Evolutionary conservation across 495 filamentous ascomycete species (phyloP).

Genomic region (Hamigera avellanea): DNA sequence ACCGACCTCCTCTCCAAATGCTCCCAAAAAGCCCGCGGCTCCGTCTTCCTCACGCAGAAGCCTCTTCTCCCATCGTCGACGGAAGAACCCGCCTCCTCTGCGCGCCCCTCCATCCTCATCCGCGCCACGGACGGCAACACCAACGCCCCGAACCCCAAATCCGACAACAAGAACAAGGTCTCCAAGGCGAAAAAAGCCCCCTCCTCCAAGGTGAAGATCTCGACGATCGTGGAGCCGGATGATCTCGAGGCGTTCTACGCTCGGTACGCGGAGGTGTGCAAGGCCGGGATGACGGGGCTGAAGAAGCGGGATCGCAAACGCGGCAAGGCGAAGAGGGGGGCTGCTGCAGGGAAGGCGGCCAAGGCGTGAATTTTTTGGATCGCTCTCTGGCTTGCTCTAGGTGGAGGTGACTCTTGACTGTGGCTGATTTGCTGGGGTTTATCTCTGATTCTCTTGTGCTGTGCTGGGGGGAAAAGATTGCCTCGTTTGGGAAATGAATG

Average conservation of each 20-base stretch:
- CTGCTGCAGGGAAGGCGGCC: slow-evolving; percentile 36
- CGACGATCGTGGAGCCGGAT: slow-evolving; percentile 66
- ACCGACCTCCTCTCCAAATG: slow-evolving; percentile 57
- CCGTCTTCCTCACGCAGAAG: slow-evolving; percentile 80
- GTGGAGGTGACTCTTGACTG: too few relatives aligned
- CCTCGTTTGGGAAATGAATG: too few relatives aligned
- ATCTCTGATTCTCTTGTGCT: too few relatives aligned
- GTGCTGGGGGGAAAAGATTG: too few relatives aligned
- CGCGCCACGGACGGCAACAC: slow-evolving; percentile 66
- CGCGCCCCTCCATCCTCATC: slow-evolving; percentile 61
- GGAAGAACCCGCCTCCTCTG: slow-evolving; percentile 23
- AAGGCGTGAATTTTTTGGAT: slow-evolving; percentile 26
- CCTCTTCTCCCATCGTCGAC: slow-evolving; percentile 17
- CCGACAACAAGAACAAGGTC: slow-evolving; percentile 31
- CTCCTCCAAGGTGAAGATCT: slow-evolving; percentile 60
- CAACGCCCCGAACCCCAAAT: slow-evolving; percentile 37
- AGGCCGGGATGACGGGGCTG: slow-evolving; percentile 71
- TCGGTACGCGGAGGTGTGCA: slow-evolving; percentile 86
- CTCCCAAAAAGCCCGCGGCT: slow-evolving; percentile 59
- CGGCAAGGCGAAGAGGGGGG: slow-evolving; percentile 61
- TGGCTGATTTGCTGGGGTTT: too few relatives aligned
- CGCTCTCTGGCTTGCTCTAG: too few relatives aligned
- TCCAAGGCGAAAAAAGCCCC: slow-evolving; percentile 19
- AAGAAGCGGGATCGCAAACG: slow-evolving; percentile 94
- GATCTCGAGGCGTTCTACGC: slow-evolving; percentile 71